Base-by-base conservation (phyloP, 139 green algal species). In the Monoraphidium neglectum region DNA sequence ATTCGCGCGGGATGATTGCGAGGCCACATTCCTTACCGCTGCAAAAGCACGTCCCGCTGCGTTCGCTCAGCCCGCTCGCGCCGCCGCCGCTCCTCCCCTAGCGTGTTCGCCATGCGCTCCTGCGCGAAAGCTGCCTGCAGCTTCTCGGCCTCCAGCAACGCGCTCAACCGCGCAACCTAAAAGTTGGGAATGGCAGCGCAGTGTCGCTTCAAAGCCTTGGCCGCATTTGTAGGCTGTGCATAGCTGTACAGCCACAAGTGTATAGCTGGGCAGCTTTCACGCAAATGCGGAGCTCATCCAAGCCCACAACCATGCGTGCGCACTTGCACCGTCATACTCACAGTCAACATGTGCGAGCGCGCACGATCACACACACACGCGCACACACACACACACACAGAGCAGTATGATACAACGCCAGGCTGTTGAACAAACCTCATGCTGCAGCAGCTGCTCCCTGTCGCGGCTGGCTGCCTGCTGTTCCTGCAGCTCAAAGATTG, bases 101-200 rank as follows among this genome's bases (percentile, higher is more conserved):
- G 47, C 15, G 70, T 57, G 28, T 51, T 36, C 75, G 72, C 61
- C n/a, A 81, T 62, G 35, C 77, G 74, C 36, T 79, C 54, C 38
- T 76, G 60, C 30, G 30, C 30, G 33, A 82, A 70, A 1, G 80
- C 56, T 26, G 74, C 74, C 77, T 85, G 84, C 47, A 89, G 66
- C 56, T 70, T 60, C 28, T 80, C 66, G 1, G 84, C 74, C 66
- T 89, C 84, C 30, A 89, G 69, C 57, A 85, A 67, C 26, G 80
- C 74, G 47, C 83, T 70, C 67, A 85, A 61, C 21, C 83, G 76
- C 16, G 73, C 47, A 1, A 84, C 68, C 83, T 87, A 78, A 13
- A 37, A 32, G 54, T 2, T 2, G 1, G 37, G 1, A 24, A 38
- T 24, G 40, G 6, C 37, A 57, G 33, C 64, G 26, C 24, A n/a